Conservation (phyloP, 75 land plant species). For the Chamaecyparis obtusa region DNA sequence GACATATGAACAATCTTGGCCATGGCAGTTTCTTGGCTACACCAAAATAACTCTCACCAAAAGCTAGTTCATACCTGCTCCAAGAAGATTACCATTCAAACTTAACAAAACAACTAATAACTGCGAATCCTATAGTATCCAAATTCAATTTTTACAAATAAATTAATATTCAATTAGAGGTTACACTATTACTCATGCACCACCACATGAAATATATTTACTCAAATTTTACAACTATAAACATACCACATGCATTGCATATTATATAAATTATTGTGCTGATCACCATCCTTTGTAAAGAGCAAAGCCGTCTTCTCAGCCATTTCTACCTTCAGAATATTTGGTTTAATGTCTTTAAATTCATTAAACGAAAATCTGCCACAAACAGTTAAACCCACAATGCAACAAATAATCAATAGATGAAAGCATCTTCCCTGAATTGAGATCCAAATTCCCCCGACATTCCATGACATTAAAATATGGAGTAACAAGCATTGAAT, state of each 20-base stretch:
- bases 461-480: not conserved
- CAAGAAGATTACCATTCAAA: conserved; percentile 3
- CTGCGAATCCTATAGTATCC: not conserved
- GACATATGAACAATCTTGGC: conserved; percentile 87
- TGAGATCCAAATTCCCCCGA: not conserved
- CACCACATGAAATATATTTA: conserved; percentile 1
- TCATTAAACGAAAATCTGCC: not conserved
- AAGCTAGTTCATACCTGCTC: conserved; percentile 93
- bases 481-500: too few relatives aligned
- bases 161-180: not conserved
- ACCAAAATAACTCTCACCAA: conserved; percentile 95
- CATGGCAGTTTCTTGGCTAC: too few relatives aligned
- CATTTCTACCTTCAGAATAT: conserved; percentile 56
- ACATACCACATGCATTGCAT: conserved; percentile 99
- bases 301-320: conserved; percentile 97
- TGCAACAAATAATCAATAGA: not conserved
- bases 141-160: not conserved
- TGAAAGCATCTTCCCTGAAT: not conserved
- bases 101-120: not conserved
- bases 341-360: not conserved
- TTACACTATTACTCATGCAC: not conserved
- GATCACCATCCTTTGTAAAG: conserved; percentile 99
- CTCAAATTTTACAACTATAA: conserved; percentile 1
- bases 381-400: not conserved
- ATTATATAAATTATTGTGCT: conserved; percentile 97